Base-by-base conservation (phyloP, 106 monocot genomes). In the Cymbidium sinense region DNA sequence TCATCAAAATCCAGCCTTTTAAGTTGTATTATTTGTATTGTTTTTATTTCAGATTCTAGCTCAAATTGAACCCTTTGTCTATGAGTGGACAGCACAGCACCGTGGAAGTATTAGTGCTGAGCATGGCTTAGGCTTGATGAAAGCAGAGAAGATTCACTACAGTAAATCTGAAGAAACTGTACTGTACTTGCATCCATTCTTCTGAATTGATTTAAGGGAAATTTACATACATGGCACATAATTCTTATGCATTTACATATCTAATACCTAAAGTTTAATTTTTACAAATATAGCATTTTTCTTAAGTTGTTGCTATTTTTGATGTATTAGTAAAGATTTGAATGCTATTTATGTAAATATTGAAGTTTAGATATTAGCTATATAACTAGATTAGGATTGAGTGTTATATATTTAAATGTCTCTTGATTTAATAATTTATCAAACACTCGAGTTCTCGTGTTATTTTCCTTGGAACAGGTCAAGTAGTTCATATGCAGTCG, bases 61-160 rank as follows among this genome's bases (percentile, higher is more conserved):
- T 73, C 76, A 94, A 84, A 98, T 98, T 65, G 96, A 98, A 83
- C 96, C 96, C 21, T 98, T 94, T 77, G 88, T 98, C 30, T 98
- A 94, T 74, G 91, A 98, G 75, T 98, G 96, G 96, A 98, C 96
- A 61, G 87, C 92, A 70, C 77, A 61, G 9, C 90, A 94, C 47
- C 77, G 83, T 75, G 96, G 96, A 72, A 98, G 96, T 77, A 92
- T 98, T 44, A 98, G 96, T 75, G 96, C 96, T 43, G 96, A 98
- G 83, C 96, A 98, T 87, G 96, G 96, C 17, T 84, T 98, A 74
- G 96, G 96, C 34, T 54, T 90, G 61, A 98, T 98, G 96, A 98
- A 98, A 90, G 96, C 96, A 28, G 85, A 98, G 55, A 98, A 92
- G 80, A 94, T 98, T 81, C 92, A 92, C 76, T 98, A 98, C 79